Base-by-base conservation (phyloP, 371 early-diverging fungal genomes). In the Haplosporangium sp. region DNA sequence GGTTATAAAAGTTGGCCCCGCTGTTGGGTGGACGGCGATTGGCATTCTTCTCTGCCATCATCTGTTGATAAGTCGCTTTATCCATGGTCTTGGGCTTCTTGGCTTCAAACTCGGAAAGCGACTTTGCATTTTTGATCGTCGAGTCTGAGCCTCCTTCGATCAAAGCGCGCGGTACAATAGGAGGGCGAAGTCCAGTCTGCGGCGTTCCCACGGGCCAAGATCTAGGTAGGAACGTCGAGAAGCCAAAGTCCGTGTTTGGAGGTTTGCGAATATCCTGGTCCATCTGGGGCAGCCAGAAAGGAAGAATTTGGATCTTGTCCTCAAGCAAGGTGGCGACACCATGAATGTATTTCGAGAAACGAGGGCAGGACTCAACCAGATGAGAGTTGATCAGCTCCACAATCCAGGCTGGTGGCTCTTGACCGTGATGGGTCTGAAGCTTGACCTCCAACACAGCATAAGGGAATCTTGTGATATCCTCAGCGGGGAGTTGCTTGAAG, bases 201-300 rank as follows among this genome's bases (percentile, higher is more conserved):
- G 80, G 80, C 3, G 80, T 79, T 11, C 80, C 80, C 10, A 73
- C 69, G 21, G 80, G 80, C 80, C 80, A 79, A 13, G 80, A n/a
- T 5, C 73, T 59, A 1, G 89, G 87, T 56, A 86, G 76, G 73
- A 82, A 87, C 0, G 82, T 79, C 20, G 83, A 80, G 13, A 88
- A 65, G 8, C 89, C 89, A 74, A 86, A 85, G 51, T 85, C 85
- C 5, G 84, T 82, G 29, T 81, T 82, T 55, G 87, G 83, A 1
- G 89, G 86, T 65, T 86, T 94, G 64, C 94, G 92, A 63, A 96
- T 96, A 81, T 98, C 97, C 10, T 91, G 86, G 61, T 92, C 91
- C 92, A 99, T 95, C 83, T 98, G 98, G 13, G 95, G 93, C 55
- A 93, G 72, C 99, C 99, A 99, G 87, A 97, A 98, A n/a, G 99